Conservation (phyloP, 169 alveolate species). For the Plasmodium ovale region DNA sequence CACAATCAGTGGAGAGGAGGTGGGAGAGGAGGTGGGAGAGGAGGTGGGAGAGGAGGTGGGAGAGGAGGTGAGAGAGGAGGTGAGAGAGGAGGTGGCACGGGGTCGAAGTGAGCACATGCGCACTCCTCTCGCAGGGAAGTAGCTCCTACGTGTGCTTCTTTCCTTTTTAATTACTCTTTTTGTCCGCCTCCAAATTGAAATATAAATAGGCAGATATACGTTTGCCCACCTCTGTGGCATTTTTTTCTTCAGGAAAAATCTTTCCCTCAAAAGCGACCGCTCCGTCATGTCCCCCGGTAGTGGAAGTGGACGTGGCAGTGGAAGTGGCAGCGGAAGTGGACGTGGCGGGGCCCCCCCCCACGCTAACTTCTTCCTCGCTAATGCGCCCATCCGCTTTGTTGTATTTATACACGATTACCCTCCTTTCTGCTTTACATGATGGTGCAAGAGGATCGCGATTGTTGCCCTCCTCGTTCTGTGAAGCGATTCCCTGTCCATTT, state of each 20-base stretch:
- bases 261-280: too few species aligned
- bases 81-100: not conserved
- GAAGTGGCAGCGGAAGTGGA: not conserved
- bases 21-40: not conserved
- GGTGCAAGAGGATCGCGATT: not conserved
- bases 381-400: slow-evolving; percentile 25
- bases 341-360: not conserved
- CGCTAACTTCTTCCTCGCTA: slow-evolving; percentile 13
- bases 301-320: too few species aligned
- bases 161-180: not conserved
- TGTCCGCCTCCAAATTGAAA: not conserved
- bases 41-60: not conserved
- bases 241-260: not conserved
- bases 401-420: slow-evolving; percentile 50
- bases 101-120: not conserved
- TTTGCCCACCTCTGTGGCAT: not conserved
- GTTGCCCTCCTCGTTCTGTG: not conserved
- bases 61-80: not conserved
- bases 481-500: not conserved
- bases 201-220: slow-evolving; percentile 17
- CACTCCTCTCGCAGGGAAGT: too few species aligned
- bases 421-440: not conserved
- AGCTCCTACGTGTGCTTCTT: too few species aligned
- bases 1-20: not conserved
- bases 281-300: too few species aligned